A percentile compares a stretch with the other conserved stretches of the same genome.
Conservation (phyloP, 2,329 filamentous ascomycete genomes). For the Moelleriella libera region DNA sequence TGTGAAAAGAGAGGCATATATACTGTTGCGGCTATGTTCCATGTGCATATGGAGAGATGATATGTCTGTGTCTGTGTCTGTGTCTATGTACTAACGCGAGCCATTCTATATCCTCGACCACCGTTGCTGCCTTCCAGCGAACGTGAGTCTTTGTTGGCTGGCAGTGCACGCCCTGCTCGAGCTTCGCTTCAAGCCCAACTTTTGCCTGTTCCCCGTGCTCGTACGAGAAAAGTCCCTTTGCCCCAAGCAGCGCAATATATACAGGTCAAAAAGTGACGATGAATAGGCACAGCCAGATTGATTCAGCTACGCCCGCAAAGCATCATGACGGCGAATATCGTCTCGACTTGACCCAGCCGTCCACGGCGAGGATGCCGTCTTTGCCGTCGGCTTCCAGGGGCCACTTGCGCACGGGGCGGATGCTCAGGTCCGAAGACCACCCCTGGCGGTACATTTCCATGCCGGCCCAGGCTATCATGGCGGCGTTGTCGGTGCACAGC, state of each 20-base stretch:
- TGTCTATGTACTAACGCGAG: no score
- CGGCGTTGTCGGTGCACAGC: slow-evolving; percentile 88
- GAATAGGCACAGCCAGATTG: no score
- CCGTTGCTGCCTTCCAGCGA: no score
- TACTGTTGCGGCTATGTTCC: no score
- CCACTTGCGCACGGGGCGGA: slow-evolving; percentile 56
- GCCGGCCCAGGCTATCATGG: slow-evolving; percentile 93
- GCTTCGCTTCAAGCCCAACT: no score
- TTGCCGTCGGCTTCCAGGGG: slow-evolving; percentile 45
- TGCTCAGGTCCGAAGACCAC: slow-evolving; percentile 47
- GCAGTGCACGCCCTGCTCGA: no score
- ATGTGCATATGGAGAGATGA: no score
- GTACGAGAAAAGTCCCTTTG: neutral
- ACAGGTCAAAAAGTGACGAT: neutral
- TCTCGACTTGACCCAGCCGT: slow-evolving; percentile 25
- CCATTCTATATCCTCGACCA: no score
- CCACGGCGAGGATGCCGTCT: slow-evolving; percentile 48
- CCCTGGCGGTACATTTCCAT: slow-evolving; percentile 83
- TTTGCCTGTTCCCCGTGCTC: no score
- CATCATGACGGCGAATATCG: neutral
- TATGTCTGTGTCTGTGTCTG: no score
- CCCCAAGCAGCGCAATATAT: neutral
- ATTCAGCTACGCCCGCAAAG: neutral
- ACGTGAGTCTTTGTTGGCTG: no score
- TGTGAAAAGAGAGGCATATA: no score